phyloP scores from a whole-genome alignment of 768 basidiomycete genomes.

The Roridomyces roridus region DNA sequence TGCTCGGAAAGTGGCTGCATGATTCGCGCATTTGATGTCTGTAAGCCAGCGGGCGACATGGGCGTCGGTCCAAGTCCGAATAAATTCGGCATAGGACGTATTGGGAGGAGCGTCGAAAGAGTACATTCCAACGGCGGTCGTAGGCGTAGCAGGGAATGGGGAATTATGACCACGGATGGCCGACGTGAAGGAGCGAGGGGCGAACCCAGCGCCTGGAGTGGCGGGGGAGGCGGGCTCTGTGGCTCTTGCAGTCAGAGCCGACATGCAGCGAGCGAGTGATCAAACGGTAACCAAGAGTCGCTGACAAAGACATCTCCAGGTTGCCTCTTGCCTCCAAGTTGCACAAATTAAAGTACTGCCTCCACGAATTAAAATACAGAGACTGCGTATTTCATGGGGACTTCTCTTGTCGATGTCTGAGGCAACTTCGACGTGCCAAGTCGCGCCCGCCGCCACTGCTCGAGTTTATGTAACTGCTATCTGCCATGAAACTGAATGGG shows the following conservation, averaged over 20 bases:
- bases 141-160: constrained; percentile 49
- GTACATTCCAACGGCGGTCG: constrained; percentile 31
- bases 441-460: neutral
- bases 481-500: too few relatives aligned
- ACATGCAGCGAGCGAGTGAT: constrained; percentile 27
- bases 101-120: constrained; percentile 65
- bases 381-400: too few relatives aligned
- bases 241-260: constrained; percentile 39
- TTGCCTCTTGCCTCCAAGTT: too few relatives aligned
- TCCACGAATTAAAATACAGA: too few relatives aligned
- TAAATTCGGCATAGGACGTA: constrained; percentile 63
- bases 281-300: too few relatives aligned
- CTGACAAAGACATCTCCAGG: too few relatives aligned
- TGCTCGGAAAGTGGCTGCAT: constrained; percentile 71
- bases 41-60: constrained; percentile 81
- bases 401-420: too few relatives aligned
- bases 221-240: constrained; percentile 46
- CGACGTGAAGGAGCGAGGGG: constrained; percentile 46
- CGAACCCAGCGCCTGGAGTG: constrained; percentile 47
- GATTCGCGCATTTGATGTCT: constrained; percentile 75
- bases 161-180: constrained; percentile 48
- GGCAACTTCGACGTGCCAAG: too few relatives aligned
- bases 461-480: neutral
- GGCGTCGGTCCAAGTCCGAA: constrained; percentile 73
- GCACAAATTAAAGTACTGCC: too few relatives aligned